Evolutionary conservation across 176 grass and related monocot species (phyloP).

Genomic region (Stipa capillata): DNA sequence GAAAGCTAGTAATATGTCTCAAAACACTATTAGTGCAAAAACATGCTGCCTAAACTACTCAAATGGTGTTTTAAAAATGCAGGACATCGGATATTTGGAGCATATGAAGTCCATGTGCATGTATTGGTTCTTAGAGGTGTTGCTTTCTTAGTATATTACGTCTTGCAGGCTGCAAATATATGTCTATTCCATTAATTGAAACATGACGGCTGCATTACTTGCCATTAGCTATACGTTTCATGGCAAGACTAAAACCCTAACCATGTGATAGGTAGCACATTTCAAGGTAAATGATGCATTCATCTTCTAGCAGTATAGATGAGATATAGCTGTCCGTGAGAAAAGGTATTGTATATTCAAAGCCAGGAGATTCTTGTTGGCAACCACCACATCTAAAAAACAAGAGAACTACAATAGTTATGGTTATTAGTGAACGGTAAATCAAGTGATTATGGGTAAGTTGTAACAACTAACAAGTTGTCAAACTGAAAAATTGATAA

Average conservation of each 20-base stretch:
- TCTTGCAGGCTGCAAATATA: not conserved
- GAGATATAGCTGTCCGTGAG: not conserved
- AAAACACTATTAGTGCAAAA: not conserved
- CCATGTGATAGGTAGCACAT: conserved; percentile 27
- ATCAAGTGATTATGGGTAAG: not conserved
- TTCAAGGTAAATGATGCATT: conserved; percentile 31
- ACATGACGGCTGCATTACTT: conserved; percentile 6
- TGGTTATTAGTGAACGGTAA: not conserved
- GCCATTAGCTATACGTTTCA: conserved; percentile 10
- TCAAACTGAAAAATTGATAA: not conserved
- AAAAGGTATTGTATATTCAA: conserved; percentile 1
- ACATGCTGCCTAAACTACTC: not conserved
- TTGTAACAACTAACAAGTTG: not conserved
- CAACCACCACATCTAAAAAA: not conserved
- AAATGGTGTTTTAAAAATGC: not conserved
- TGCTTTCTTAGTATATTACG: not conserved
- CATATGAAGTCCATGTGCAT: not conserved
- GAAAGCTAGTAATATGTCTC: not conserved
- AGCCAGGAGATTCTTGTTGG: conserved; percentile 37
- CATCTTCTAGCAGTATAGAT: not conserved
- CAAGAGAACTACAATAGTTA: not conserved
- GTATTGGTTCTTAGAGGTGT: not conserved
- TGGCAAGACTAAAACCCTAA: conserved; percentile 20
- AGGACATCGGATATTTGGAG: not conserved
- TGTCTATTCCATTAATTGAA: conserved; percentile 1